Percentiles rank a stretch among this genome's conserved stretches.
Conservation (phyloP, 2,329 filamentous ascomycete species). For the Pseudocercospora macadamiae region DNA sequence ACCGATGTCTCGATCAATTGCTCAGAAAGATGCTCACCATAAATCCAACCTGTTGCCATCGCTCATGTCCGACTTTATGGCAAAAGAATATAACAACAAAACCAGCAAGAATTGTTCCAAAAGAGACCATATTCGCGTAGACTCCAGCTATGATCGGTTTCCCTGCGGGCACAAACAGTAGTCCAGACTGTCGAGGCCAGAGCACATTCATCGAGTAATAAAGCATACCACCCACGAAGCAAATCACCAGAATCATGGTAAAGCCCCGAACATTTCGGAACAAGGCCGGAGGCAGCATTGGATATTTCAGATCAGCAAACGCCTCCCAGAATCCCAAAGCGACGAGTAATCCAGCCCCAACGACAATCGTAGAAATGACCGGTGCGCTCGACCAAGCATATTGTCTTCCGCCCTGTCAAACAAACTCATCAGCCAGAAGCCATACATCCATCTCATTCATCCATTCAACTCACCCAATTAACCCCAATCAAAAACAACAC, state of each 20-base stretch:
- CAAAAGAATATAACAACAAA: conserved; percentile 62
- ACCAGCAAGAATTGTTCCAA: conserved; percentile 81
- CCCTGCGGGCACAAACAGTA: conserved; percentile 18
- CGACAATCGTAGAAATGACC: conserved; percentile 16
- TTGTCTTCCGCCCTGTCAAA: conserved; percentile 15
- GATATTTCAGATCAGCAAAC: conserved; percentile 18
- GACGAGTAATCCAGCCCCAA: conserved; percentile 18
- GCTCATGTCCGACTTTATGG: conserved; percentile 17
- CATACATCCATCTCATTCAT: too few relatives aligned
- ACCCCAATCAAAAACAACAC: conserved; percentile 18
- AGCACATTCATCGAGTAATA: conserved; percentile 24
- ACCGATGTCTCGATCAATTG: too few relatives aligned
- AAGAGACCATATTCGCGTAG: conserved; percentile 23
- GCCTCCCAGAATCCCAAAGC: conserved; percentile 19
- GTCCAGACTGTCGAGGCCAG: conserved; percentile 19
- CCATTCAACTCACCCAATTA: conserved; percentile 13
- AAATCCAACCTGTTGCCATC: conserved; percentile 22
- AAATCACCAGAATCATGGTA: conserved; percentile 19
- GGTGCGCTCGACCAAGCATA: conserved; percentile 19
- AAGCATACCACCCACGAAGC: conserved; percentile 22
- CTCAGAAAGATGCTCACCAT: too few relatives aligned
- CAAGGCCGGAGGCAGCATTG: conserved; percentile 18
- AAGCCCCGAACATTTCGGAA: conserved; percentile 22
- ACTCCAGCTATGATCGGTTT: conserved; percentile 22
- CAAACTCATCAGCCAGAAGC: too few relatives aligned